Evolutionary conservation across 495 filamentous ascomycete genomes (phyloP), one percentile per base, ranked within the genome.

Genomic region (Penicillium taxi): DNA sequence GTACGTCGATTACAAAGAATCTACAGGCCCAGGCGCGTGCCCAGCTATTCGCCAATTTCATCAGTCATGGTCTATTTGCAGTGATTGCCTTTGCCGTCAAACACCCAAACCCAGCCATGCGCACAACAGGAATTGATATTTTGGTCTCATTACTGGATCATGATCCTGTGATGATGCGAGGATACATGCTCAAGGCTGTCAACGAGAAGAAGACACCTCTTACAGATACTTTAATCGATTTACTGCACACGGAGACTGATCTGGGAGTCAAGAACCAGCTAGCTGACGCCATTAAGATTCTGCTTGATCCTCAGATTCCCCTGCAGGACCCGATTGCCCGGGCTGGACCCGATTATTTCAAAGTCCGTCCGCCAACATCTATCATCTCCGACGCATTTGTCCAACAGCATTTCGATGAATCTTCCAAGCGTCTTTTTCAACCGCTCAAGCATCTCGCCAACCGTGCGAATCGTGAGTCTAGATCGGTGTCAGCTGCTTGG

Each of bases 261-360:
- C 70, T 96, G 9, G 91, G 91, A 0, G 86, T 96, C 41, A 95
- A 95, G 66, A 87, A 86, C 18, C 93, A 96, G 54, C 81, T 96
- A 50, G 85, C 91, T 8, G 91, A 98, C 63, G 86, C 91, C 17
- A 82, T 98, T 55, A 96, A 94, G 60, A 81, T 96, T 13, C 69
- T 98, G 16, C 73, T 96, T 12, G 93, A 96, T 50, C 87, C 86
- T n/a, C 76, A 78, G 35, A 73, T 76, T 27, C 60, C 66, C 30
- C 33, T 69, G 42, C 69, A 68, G 43, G 86, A 94, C 36, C 64
- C 71, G 34, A 67, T 85, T 51, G 64, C 64, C 38, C 83, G 84
- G 56, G 69, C 70, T 42, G 78, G 80, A 36, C 74, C 69, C 48
- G 88, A 93, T 39, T 79, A 81, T 44, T 70, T 79, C 31, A 80